Percentiles rank a stretch among this genome's conserved stretches.
Evolutionary conservation across 106 monocot genomes (phyloP).

Genomic region (Allium cepa): DNA sequence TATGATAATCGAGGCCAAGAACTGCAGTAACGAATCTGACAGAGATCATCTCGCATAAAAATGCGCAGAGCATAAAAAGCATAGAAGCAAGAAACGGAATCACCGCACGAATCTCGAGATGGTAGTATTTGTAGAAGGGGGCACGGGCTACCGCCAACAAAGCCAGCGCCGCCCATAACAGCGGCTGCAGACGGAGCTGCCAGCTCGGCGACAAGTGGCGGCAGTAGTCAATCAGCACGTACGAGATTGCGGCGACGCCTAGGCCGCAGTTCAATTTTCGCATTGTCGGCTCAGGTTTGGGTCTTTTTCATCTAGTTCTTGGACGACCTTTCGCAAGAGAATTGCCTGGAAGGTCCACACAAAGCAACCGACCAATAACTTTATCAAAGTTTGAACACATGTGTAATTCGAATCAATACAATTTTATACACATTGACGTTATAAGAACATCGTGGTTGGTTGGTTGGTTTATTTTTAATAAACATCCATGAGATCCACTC

Average conservation of each 20-base stretch:
- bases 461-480: no score
- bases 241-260: slow-evolving; percentile 43
- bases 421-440: no score
- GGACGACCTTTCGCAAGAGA: no score
- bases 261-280: slow-evolving; percentile 11
- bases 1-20: slow-evolving; percentile 90
- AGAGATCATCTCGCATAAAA: slow-evolving; percentile 60
- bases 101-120: slow-evolving; percentile 39
- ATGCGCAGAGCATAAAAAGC: slow-evolving; percentile 66
- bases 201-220: slow-evolving; percentile 26
- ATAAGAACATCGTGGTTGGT: no score
- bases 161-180: slow-evolving; percentile 37
- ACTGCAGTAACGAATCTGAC: slow-evolving; percentile 90
- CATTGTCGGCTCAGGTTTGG: not conserved
- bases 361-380: no score
- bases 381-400: no score
- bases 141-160: slow-evolving; percentile 27
- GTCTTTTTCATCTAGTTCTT: no score
- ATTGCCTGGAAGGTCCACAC: no score
- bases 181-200: slow-evolving; percentile 41
- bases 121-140: slow-evolving; percentile 50
- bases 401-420: no score
- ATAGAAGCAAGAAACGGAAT: slow-evolving; percentile 75
- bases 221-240: slow-evolving; percentile 40
- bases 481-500: no score